Evolutionary conservation across 1,284 basidiomycete species (phyloP), one percentile per base, ranked within the genome.

Genomic region (Chondrostereum purpureum): DNA sequence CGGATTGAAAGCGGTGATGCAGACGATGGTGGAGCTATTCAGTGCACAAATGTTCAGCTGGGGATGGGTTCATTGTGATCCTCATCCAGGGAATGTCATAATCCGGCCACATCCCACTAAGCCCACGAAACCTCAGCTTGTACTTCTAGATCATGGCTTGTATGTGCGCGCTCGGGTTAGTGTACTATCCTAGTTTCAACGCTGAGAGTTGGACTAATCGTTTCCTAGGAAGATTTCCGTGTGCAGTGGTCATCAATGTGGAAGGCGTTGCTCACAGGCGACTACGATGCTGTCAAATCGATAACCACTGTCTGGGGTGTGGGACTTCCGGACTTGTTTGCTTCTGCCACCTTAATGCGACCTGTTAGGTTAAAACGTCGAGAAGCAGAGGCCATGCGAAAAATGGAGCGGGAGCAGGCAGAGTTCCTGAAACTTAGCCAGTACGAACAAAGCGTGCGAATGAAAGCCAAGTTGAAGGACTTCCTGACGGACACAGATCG

Each of bases 61-160:
- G 85, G 91, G 91, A 4, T 92, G 83, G 73, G 80, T 91, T 1
- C 83, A 88, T 61, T 85, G 81, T 53, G 84, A 90, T 49, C 88
- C 83, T 0, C 83, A 87, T 56, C 83, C 84, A 1, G 91, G 89
- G 1, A 93, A 94, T 65, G 73, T 94, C 49, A 78, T 95, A 55
- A 75, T 93, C 23, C 80, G 91, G 5, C 82, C 83, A 0, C 73
- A 83, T 45, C 89, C 91, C 0, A 55, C 60, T 0, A 66, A 75
- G 22, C 75, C 75, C 1, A 65, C 59, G 10, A 64, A 68, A n/a
- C 80, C 88, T 0, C 88, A 94, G 58, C 73, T 94, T 36, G 91
- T 93, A 21, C 69, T 94, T 8, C 78, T 95, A 52, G 92, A 95
- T 58, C 92, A 95, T 58, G 92, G 92, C 0, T 67, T 95, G 14